These are phyloP conservation scores for Colletotrichum tamarilloi DNA, from an alignment of 2,329 filamentous ascomycete species.

Conservation along the genomic window DNA sequence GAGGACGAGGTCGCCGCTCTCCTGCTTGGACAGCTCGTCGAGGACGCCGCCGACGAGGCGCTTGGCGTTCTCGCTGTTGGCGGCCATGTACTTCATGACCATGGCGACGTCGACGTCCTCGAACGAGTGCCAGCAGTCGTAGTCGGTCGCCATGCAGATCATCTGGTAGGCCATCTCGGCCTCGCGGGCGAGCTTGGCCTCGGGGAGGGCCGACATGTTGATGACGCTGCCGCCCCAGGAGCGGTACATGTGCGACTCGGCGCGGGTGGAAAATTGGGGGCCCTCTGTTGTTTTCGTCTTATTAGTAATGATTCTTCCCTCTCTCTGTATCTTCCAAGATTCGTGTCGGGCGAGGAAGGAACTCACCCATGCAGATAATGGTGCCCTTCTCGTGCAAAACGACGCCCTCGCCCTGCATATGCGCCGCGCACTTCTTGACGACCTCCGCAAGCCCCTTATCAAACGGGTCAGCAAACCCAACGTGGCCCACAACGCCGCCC, in stretches of 20 bases:
- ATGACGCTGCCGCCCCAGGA: constrained; percentile 94
- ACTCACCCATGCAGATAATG: constrained; percentile 89
- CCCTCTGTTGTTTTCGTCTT: constrained; percentile 70
- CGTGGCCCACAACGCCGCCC: constrained; percentile 89
- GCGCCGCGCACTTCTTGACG: constrained; percentile 79
- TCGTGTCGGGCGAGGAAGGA: background rate
- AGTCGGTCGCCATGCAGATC: constrained; percentile 99
- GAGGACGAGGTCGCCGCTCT: constrained; percentile 78
- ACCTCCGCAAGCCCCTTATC: constrained; percentile 81
- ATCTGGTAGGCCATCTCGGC: constrained; percentile 98
- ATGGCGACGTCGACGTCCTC: constrained; percentile 94
- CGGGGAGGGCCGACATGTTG: constrained; percentile 97
- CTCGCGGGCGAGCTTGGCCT: constrained; percentile 95
- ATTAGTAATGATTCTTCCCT: no score
- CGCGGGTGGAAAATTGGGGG: constrained; percentile 96
- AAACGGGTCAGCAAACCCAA: constrained; percentile 96
- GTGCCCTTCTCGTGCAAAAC: constrained; percentile 86
- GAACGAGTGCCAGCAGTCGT: constrained; percentile 94
- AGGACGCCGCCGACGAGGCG: constrained; percentile 87
- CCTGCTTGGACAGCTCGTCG: constrained; percentile 83
- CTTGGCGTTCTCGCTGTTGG: constrained; percentile 89
- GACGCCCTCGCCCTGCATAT: constrained; percentile 85
- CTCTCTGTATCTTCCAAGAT: no score
- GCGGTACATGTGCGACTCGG: constrained; percentile 95
- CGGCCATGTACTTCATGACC: constrained; percentile 96